Evolutionary conservation across 2,329 filamentous ascomycete genomes (phyloP).

Genomic region (Fusarium torulosum): DNA sequence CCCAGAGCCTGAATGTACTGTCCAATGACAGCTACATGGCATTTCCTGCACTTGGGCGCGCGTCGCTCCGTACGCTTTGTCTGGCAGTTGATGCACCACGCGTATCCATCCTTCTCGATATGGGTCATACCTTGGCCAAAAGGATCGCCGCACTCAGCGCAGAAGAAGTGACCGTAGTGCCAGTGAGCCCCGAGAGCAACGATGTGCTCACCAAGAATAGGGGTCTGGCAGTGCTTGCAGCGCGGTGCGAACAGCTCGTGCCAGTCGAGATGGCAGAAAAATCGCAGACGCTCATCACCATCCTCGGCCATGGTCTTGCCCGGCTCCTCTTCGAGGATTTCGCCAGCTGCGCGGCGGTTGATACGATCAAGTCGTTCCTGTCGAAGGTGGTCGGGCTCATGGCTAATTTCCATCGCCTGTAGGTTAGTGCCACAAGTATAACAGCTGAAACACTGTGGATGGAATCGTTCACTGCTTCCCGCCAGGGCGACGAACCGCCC

Average conservation of each 20-base stretch:
- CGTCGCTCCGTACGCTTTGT: slow-evolving; percentile 90
- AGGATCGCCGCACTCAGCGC: slow-evolving; percentile 96
- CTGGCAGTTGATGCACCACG: slow-evolving; percentile 95
- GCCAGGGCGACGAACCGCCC: slow-evolving; percentile 90
- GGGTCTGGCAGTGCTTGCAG: slow-evolving; percentile 96
- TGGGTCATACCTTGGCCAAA: slow-evolving; percentile 79
- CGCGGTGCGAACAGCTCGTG: slow-evolving; percentile 93
- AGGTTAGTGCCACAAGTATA: slow-evolving; percentile 87
- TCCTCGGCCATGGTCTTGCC: slow-evolving; percentile 76
- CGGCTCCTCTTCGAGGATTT: slow-evolving; percentile 71
- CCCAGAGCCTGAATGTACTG: slow-evolving; percentile 91
- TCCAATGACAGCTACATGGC: slow-evolving; percentile 85
- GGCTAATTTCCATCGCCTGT: slow-evolving; percentile 96
- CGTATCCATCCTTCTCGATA: slow-evolving; percentile 96
- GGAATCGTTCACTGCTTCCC: slow-evolving; percentile 80
- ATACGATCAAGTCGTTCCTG: slow-evolving; percentile 81
- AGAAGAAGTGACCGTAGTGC: slow-evolving; percentile 99
- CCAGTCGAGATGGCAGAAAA: slow-evolving; percentile 99
- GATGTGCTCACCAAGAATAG: slow-evolving; percentile 94
- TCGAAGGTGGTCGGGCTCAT: slow-evolving; percentile 82
- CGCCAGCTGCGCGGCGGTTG: slow-evolving; percentile 67
- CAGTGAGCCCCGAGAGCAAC: slow-evolving; percentile 95
- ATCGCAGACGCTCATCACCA: slow-evolving; percentile 79
- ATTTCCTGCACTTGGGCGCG: slow-evolving; percentile 88
- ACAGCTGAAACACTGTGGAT: slow-evolving; percentile 93